phyloP scores from a whole-genome alignment of 1,139 yeast species.

The Hansenula lynferdii region DNA sequence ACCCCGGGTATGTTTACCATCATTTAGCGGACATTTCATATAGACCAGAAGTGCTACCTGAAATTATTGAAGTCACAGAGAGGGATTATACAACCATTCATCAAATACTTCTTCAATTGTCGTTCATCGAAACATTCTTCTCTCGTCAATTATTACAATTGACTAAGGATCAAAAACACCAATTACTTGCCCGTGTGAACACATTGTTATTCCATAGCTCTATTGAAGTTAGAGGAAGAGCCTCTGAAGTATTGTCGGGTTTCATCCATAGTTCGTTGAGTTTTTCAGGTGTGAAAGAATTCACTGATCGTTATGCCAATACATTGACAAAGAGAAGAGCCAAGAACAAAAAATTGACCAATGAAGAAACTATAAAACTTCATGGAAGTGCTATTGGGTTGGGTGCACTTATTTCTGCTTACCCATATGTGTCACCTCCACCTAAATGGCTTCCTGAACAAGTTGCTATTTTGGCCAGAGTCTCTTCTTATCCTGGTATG shows the following conservation, averaged over 20 bases:
- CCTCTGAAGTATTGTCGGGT: slow-evolving; percentile 74
- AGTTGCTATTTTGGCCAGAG: slow-evolving; percentile 54
- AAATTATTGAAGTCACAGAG: slow-evolving; percentile 48
- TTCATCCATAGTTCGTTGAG: slow-evolving; percentile 71
- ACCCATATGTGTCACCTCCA: slow-evolving; percentile 88
- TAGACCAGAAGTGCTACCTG: slow-evolving; percentile 37
- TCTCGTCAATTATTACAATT: slow-evolving; percentile 66
- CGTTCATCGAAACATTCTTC: slow-evolving; percentile 70
- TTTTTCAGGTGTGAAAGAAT: slow-evolving; percentile 34
- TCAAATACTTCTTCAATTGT: slow-evolving; percentile 64
- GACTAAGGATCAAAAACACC: slow-evolving; percentile 40
- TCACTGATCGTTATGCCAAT: slow-evolving; percentile 35
- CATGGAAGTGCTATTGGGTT: slow-evolving; percentile 91
- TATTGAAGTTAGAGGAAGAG: slow-evolving; percentile 72
- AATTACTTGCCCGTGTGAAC: slow-evolving; percentile 48
- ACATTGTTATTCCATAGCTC: slow-evolving; percentile 55
- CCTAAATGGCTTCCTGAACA: slow-evolving; percentile 86
- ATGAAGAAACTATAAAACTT: slow-evolving; percentile 43
- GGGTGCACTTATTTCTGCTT: slow-evolving; percentile 86
- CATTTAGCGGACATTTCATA: slow-evolving; percentile 57
- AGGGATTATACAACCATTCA: slow-evolving; percentile 50
- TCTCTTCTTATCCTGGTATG: slow-evolving; percentile 65
- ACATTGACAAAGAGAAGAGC: slow-evolving; percentile 27
- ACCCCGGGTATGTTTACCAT: slow-evolving; percentile 49
- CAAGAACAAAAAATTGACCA: slow-evolving; percentile 30